phyloP scores from a whole-genome alignment of 495 filamentous ascomycete species.

The Jackrogersella minutella region DNA sequence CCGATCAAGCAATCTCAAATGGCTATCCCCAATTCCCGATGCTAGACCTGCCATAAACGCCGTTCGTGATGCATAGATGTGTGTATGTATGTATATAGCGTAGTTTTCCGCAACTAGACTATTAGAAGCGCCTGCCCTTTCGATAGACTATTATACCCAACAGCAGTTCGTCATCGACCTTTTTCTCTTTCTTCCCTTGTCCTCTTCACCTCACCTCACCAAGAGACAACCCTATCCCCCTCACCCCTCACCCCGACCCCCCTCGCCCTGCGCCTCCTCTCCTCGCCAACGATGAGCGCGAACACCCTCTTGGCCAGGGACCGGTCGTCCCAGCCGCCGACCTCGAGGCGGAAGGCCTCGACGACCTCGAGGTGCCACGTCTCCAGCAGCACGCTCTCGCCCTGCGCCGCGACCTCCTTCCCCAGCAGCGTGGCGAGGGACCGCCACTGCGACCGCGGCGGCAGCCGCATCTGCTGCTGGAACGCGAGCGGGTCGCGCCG shows the following conservation, averaged over 20 bases:
- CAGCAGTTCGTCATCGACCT: not conserved
- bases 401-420: slow-evolving; percentile 46
- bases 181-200: not conserved
- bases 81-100: not conserved
- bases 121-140: not conserved
- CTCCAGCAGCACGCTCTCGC: slow-evolving; percentile 51
- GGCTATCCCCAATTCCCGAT: too few species aligned
- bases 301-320: slow-evolving; percentile 59
- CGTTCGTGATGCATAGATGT: not conserved
- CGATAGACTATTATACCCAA: not conserved
- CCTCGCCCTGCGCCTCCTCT: slow-evolving; percentile 44
- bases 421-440: slow-evolving; percentile 42
- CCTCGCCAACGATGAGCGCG: slow-evolving; percentile 56
- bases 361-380: slow-evolving; percentile 63
- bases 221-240: not conserved
- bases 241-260: not conserved
- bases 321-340: slow-evolving; percentile 56
- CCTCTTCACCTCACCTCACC: not conserved
- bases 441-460: slow-evolving; percentile 8
- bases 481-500: slow-evolving; percentile 39
- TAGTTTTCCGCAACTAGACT: too few species aligned
- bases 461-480: slow-evolving; percentile 31
- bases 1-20: not conserved
- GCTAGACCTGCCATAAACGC: not conserved
- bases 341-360: slow-evolving; percentile 52